Conservation (phyloP, 495 filamentous ascomycete species). For the Lepraria neglecta region DNA sequence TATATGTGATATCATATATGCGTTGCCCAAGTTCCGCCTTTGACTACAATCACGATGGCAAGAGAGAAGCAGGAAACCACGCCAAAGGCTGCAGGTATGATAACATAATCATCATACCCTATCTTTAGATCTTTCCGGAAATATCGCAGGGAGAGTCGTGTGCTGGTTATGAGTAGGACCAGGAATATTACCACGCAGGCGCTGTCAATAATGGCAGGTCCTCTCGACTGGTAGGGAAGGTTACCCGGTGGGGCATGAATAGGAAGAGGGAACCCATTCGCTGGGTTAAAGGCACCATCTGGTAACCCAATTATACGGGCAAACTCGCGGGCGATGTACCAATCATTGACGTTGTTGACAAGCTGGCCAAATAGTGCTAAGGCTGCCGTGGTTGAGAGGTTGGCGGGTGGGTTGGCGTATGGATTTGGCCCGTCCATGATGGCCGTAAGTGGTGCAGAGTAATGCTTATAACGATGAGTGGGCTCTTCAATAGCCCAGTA, state of each 20-base stretch:
- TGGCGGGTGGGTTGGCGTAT: too few relatives aligned
- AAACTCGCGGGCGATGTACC: conserved; percentile 15
- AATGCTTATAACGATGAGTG: too few relatives aligned
- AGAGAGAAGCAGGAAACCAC: conserved; percentile 3
- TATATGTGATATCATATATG: conserved; percentile 27
- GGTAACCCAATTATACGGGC: background rate
- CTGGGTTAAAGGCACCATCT: background rate
- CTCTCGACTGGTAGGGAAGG: background rate
- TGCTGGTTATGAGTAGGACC: conserved; percentile 17
- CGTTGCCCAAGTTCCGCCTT: conserved; percentile 25
- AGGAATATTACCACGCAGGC: conserved; percentile 10
- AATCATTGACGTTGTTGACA: conserved; percentile 21
- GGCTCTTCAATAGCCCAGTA: too few relatives aligned
- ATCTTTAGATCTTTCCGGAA: conserved; percentile 13
- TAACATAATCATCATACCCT: conserved; percentile 12
- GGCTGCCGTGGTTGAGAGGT: background rate
- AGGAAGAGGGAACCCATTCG: conserved; percentile 11
- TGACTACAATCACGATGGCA: conserved; percentile 12
- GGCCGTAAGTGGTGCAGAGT: too few relatives aligned
- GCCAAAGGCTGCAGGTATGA: conserved; percentile 12
- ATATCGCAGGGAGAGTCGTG: conserved; percentile 12
- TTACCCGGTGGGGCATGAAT: conserved; percentile 2
- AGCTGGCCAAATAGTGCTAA: conserved; percentile 24
- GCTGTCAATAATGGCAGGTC: background rate
- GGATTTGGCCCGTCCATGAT: too few relatives aligned